These are phyloP conservation scores for Talaromyces atroroseus DNA, from an alignment of 2,329 filamentous ascomycete species.

Conservation along the genomic window DNA sequence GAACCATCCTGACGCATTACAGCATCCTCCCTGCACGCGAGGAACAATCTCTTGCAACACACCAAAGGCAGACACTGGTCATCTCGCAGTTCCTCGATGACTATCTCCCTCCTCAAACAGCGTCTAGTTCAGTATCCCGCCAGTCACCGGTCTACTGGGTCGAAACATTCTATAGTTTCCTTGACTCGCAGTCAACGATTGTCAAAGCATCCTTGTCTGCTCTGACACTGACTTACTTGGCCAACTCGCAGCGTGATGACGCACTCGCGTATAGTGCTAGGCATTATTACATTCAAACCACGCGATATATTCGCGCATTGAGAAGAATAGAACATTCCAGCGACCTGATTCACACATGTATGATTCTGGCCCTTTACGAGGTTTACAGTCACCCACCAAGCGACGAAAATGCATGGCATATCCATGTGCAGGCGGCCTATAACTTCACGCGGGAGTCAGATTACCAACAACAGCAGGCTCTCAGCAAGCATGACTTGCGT, in stretches of 20 bases:
- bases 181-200: neutral
- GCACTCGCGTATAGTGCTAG: neutral
- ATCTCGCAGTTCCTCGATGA: neutral
- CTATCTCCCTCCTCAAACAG: neutral
- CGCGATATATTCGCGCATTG: neutral
- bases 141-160: neutral
- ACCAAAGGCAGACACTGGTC: neutral
- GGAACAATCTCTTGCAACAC: neutral
- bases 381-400: neutral
- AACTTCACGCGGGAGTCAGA: neutral
- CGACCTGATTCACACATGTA: neutral
- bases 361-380: constrained; percentile 1
- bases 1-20: neutral
- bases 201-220: neutral
- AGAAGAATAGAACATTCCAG: neutral
- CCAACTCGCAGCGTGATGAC: neutral
- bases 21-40: neutral
- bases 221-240: neutral
- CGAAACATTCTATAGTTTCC: neutral
- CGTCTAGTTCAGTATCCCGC: neutral
- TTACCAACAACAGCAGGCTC: neutral
- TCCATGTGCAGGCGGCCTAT: constrained; percentile 3
- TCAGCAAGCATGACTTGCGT: neutral
- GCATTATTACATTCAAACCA: neutral
- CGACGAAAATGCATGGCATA: neutral